Percentiles rank a stretch among this genome's conserved stretches.
These are phyloP conservation scores for Spathaspora arborariae DNA, from an alignment of 805 yeast species.

Conservation along the genomic window DNA sequence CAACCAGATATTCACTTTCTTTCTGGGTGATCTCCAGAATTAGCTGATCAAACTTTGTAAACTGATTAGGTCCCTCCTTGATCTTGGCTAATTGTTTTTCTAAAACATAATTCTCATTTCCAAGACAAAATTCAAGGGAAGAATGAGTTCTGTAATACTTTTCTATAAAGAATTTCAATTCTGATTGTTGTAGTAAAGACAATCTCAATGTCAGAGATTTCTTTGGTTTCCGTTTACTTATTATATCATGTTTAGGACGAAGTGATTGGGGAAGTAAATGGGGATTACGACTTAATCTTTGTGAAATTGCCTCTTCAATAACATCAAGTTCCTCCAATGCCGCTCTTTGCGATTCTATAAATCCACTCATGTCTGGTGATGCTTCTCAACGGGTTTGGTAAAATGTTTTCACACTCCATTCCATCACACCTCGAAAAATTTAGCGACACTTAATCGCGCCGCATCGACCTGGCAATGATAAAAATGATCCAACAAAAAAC, in stretches of 20 bases:
- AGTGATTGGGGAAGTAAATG: constrained; percentile 34
- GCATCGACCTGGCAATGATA: background rate
- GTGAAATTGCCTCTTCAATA: constrained; percentile 63
- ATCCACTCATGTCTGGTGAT: constrained; percentile 17
- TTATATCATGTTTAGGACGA: constrained; percentile 11
- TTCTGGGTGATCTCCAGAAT: constrained; percentile 6
- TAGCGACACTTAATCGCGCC: background rate
- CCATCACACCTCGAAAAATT: background rate
- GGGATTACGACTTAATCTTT: constrained; percentile 62
- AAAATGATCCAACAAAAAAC: background rate
- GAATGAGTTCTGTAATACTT: constrained; percentile 33
- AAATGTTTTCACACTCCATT: background rate
- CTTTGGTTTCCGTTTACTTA: constrained; percentile 5
- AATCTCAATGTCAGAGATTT: constrained; percentile 47
- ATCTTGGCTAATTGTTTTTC: constrained; percentile 10
- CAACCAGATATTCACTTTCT: background rate
- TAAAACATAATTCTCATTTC: constrained; percentile 4
- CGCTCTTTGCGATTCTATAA: constrained; percentile 32
- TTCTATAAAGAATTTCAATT: constrained; percentile 48
- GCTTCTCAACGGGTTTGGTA: background rate
- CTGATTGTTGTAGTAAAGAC: constrained; percentile 62
- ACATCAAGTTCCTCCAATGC: constrained; percentile 64
- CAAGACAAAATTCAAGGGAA: constrained; percentile 4
- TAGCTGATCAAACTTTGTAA: constrained; percentile 13
- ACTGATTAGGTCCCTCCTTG: constrained; percentile 11